These are phyloP conservation scores for Solanum chaucha DNA, from an alignment of 257 asterid species.

Conservation along the genomic window DNA sequence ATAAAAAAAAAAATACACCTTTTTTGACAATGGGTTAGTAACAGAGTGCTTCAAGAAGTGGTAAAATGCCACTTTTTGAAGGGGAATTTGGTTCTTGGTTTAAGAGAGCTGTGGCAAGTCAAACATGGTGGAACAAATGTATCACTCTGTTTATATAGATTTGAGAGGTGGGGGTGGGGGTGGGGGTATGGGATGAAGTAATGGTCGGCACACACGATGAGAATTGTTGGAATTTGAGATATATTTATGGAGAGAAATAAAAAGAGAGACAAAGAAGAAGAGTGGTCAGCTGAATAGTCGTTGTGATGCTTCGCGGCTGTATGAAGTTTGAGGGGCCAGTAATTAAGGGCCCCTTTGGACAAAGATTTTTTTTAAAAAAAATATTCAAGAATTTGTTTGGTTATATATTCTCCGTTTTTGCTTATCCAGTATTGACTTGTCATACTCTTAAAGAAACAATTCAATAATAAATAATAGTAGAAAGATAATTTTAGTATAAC, in stretches of 20 bases:
- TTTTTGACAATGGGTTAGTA: not conserved
- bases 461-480: too few species aligned
- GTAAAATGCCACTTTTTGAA: not conserved
- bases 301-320: conserved; percentile 11
- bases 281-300: conserved; percentile 11
- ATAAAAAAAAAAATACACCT: not conserved
- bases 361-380: not conserved
- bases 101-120: not conserved
- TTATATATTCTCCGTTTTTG: not conserved
- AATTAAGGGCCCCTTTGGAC: not conserved
- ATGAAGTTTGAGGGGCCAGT: conserved; percentile 18
- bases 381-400: not conserved
- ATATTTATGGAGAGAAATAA: not conserved
- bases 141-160: not conserved
- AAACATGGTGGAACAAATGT: not conserved
- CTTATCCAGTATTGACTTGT: too few species aligned
- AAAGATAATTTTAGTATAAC: not conserved
- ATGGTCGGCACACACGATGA: conserved; percentile 9
- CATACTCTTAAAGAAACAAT: too few species aligned
- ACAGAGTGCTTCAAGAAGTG: not conserved
- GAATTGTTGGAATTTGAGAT: not conserved
- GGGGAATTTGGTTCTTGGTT: not conserved
- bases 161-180: not conserved
- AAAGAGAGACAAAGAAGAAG: not conserved
- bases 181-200: not conserved